These are phyloP conservation scores for Lactarius quietus DNA, from an alignment of 768 basidiomycete species.

Conservation along the genomic window DNA sequence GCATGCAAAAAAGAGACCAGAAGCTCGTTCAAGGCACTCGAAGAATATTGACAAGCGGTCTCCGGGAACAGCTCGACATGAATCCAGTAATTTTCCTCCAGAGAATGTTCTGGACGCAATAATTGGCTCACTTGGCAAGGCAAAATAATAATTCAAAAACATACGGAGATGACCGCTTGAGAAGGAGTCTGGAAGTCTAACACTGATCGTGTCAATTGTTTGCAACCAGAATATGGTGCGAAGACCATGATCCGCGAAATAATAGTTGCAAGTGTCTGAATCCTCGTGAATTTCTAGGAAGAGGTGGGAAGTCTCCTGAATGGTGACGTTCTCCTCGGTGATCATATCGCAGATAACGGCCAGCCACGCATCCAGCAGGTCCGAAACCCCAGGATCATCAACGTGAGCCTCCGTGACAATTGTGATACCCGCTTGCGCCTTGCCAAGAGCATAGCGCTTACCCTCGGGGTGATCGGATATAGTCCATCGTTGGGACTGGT, in stretches of 20 bases:
- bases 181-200: neutral
- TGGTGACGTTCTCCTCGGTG: neutral
- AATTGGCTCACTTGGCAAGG: neutral
- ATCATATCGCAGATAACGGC: neutral
- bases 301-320: neutral
- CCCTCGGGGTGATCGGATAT: slow-evolving; percentile 15
- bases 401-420: slow-evolving; percentile 14
- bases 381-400: neutral
- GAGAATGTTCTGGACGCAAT: neutral
- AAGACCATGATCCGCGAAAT: slow-evolving; percentile 4
- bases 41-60: too few species aligned
- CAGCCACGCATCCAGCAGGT: neutral
- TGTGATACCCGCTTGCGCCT: neutral
- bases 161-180: slow-evolving; percentile 4
- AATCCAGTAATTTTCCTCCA: too few species aligned
- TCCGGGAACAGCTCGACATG: too few species aligned
- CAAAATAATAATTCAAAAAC: neutral
- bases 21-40: too few species aligned
- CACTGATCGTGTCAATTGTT: neutral
- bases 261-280: neutral
- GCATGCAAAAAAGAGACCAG: too few species aligned
- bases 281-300: slow-evolving; percentile 12
- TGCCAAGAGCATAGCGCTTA: slow-evolving; percentile 4
- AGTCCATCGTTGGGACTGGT: neutral
- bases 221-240: slow-evolving; percentile 14